phyloP scores from a whole-genome alignment of 495 filamentous ascomycete species.

The Hypoxylon cercidicola region DNA sequence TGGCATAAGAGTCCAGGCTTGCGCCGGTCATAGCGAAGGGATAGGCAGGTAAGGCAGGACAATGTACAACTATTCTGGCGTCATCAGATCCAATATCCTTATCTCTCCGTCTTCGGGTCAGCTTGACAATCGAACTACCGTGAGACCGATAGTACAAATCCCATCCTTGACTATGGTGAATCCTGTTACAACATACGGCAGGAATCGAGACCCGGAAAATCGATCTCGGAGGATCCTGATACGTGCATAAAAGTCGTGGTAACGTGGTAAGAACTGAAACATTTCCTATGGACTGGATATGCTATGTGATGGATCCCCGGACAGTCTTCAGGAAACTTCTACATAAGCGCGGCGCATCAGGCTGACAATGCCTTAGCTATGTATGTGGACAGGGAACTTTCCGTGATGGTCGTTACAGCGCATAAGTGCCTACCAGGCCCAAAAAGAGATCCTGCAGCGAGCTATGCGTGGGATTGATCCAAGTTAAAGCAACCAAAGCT shows the following conservation, averaged over 20 bases:
- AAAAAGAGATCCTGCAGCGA: slow-evolving; percentile 10
- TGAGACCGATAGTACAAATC: slow-evolving; percentile 4
- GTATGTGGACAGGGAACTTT: slow-evolving; percentile 5
- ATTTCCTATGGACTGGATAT: slow-evolving; percentile 7
- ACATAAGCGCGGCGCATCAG: background rate
- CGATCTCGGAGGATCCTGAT: slow-evolving; percentile 22
- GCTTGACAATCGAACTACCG: slow-evolving; percentile 29
- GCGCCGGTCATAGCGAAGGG: slow-evolving; percentile 7
- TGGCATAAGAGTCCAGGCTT: slow-evolving; percentile 9
- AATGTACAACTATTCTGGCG: slow-evolving; percentile 24
- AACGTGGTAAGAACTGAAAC: slow-evolving; percentile 21
- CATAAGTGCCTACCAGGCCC: background rate
- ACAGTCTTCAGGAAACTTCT: background rate
- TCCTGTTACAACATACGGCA: slow-evolving; percentile 25
- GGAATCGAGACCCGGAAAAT: slow-evolving; percentile 26
- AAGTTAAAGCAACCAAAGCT: slow-evolving; percentile 20
- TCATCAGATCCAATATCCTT: slow-evolving; percentile 35
- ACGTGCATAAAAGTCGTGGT: slow-evolving; percentile 10
- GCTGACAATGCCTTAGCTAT: slow-evolving; percentile 13
- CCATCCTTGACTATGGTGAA: slow-evolving; percentile 23
- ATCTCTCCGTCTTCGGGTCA: slow-evolving; percentile 21
- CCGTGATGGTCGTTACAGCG: background rate
- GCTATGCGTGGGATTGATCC: slow-evolving; percentile 17
- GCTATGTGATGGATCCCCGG: slow-evolving; percentile 20
- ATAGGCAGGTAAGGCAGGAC: slow-evolving; percentile 21